Conservation (phyloP, 139 green algal genomes). For the Edaphochlamys debaryana region DNA sequence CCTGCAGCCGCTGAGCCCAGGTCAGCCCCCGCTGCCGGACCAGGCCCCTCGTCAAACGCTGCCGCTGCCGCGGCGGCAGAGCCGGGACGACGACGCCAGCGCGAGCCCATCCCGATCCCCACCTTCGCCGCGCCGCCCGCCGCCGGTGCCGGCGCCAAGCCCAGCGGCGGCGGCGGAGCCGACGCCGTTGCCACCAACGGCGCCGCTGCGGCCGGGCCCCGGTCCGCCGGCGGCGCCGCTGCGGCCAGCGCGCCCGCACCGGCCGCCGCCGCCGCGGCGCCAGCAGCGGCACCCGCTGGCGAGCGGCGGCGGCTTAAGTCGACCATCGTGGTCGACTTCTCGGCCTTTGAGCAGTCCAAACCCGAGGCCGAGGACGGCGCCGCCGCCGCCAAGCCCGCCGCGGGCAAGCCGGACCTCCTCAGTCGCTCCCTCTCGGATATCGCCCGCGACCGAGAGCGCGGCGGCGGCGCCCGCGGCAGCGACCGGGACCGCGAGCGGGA, state of each 20-base stretch:
- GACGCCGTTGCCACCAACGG: background rate
- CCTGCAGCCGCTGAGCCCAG: background rate
- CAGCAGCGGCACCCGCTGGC: background rate
- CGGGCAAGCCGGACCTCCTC: background rate
- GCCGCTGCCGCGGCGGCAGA: background rate
- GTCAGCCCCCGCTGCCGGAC: background rate
- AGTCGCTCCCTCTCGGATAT: background rate
- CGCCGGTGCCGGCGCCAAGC: too few relatives aligned
- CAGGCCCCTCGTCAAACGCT: background rate
- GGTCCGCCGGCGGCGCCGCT: too few relatives aligned
- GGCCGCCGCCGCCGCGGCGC: background rate
- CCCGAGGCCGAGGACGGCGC: background rate
- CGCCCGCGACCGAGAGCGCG: background rate
- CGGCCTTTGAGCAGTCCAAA: background rate
- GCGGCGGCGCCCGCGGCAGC: background rate
- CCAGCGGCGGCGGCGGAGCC: too few relatives aligned
- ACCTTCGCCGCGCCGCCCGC: background rate
- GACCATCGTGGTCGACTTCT: conserved; percentile 4
- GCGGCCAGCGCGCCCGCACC: too few relatives aligned
- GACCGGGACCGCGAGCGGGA: background rate
- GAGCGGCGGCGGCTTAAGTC: conserved; percentile 18
- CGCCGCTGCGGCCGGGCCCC: too few relatives aligned
- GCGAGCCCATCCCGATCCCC: conserved; percentile 21
- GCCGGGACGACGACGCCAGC: background rate
- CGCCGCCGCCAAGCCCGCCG: background rate